Percentiles rank a stretch among this genome's conserved stretches.
These are phyloP conservation scores for Globisporangium cederbergense DNA, from an alignment of 352 stramenopile species.

Conservation along the genomic window DNA sequence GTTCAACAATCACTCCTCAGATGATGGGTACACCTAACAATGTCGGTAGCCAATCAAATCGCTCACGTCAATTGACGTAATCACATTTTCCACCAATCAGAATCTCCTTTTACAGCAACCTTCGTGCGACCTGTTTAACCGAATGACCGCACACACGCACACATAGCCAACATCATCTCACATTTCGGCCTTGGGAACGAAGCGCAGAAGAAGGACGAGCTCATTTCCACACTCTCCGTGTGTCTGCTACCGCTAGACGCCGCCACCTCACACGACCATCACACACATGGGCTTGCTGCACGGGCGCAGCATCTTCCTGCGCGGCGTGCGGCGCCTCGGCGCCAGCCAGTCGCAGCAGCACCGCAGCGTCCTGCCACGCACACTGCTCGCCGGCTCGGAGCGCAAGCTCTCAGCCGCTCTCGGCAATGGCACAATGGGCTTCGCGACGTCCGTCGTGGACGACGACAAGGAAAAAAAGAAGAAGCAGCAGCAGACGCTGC, in stretches of 20 bases:
- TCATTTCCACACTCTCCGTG: not conserved
- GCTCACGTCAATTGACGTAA: not conserved
- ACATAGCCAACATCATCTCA: not conserved
- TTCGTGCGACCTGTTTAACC: not conserved
- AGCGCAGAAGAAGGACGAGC: not conserved
- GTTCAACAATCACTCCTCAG: not conserved
- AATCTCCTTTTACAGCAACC: not conserved
- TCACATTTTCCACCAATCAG: not conserved
- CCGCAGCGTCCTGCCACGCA: not conserved
- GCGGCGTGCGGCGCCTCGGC: slow-evolving; percentile 28
- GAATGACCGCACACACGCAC: not conserved
- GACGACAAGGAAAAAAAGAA: slow-evolving; percentile 19
- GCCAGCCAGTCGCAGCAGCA: slow-evolving; percentile 15
- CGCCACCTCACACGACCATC: not conserved
- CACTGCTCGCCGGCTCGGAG: slow-evolving; percentile 12
- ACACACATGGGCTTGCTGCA: slow-evolving; percentile 36
- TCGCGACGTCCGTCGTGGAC: slow-evolving; percentile 29
- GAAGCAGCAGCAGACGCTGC: not conserved
- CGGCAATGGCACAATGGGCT: slow-evolving; percentile 24
- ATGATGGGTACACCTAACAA: not conserved
- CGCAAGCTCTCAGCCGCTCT: slow-evolving; percentile 9
- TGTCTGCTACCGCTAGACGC: no score
- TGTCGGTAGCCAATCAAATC: slow-evolving; percentile 6
- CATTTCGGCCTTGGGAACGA: not conserved
- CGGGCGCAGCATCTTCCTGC: slow-evolving; percentile 36